Conservation (phyloP, 1,284 basidiomycete species). For the Irpex sp. region DNA sequence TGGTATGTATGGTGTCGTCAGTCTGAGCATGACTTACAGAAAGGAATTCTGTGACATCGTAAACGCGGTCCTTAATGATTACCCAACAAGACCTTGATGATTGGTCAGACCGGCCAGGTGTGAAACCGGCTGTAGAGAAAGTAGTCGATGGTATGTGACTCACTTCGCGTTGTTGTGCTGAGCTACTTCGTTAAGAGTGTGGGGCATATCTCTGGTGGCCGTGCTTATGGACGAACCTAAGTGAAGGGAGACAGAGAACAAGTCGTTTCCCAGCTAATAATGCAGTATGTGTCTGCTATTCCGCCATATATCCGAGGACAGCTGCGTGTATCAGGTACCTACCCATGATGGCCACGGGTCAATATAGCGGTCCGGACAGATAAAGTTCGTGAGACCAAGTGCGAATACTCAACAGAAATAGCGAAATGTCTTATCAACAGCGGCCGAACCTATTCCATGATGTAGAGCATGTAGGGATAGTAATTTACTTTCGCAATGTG, state of each 20-base stretch:
- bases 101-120: background rate
- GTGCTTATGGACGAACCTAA: background rate
- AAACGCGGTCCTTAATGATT: slow-evolving; percentile 74
- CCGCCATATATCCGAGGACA: background rate
- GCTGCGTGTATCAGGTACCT: background rate
- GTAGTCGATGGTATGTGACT: slow-evolving; percentile 9
- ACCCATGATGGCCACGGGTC: background rate
- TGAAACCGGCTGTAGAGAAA: background rate
- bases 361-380: background rate
- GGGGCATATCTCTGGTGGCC: slow-evolving; percentile 27
- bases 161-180: slow-evolving; percentile 53
- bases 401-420: background rate
- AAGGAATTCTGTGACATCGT: slow-evolving; percentile 86
- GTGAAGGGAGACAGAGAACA: background rate
- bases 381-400: background rate
- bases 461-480: no score
- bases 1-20: background rate
- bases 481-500: no score
- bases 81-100: slow-evolving; percentile 84
- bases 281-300: background rate
- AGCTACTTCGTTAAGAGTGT: slow-evolving; percentile 41
- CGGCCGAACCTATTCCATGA: no score
- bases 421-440: background rate
- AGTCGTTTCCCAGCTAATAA: background rate
- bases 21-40: slow-evolving; percentile 33